phyloP scores from a whole-genome alignment of 192 early-diverging fungal genomes.

The Glomus cerebriforme region DNA sequence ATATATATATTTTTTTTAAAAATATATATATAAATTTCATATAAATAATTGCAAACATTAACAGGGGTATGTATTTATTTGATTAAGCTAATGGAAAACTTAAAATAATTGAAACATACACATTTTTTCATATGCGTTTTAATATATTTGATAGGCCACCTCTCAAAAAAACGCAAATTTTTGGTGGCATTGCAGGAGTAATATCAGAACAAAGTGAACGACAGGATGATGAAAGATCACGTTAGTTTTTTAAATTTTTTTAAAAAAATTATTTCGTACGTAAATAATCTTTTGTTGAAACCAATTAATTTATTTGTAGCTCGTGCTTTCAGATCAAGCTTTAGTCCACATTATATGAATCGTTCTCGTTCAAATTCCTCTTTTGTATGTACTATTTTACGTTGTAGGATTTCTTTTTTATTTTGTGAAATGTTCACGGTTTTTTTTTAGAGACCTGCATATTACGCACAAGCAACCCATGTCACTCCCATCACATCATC shows the following conservation, averaged over 20 bases:
- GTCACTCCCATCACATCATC: constrained; percentile 4
- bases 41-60: too few species aligned
- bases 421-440: neutral
- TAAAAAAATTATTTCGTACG: neutral
- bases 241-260: neutral
- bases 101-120: too few species aligned
- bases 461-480: constrained; percentile 11
- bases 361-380: constrained; percentile 8
- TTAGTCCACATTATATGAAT: constrained; percentile 14
- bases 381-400: neutral
- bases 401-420: neutral
- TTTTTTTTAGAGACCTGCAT: constrained; percentile 18
- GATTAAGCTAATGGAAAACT: neutral
- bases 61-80: neutral
- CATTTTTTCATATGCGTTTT: neutral
- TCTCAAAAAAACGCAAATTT: constrained; percentile 41
- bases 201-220: constrained; percentile 25
- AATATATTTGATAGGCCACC: constrained; percentile 35
- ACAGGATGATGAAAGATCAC: constrained; percentile 31
- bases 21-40: too few species aligned
- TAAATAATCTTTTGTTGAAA: neutral
- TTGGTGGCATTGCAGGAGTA: constrained; percentile 27
- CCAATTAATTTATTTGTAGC: neutral
- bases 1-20: too few species aligned
- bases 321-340: constrained; percentile 4